phyloP scores from a whole-genome alignment of 1,284 basidiomycete species.

The Rugosomyces carneus region DNA sequence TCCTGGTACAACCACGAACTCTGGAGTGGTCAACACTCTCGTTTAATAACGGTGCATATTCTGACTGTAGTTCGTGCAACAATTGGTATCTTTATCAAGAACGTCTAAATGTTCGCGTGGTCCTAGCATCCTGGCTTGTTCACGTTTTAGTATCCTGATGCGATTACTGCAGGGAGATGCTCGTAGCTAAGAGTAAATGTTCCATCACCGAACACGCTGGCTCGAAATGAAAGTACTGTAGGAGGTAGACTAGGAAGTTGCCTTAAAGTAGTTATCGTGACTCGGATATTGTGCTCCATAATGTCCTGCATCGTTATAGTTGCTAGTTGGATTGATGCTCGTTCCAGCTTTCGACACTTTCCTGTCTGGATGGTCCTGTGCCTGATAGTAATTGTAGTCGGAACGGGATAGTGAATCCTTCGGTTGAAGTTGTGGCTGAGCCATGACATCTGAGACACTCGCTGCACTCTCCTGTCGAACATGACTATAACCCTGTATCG shows the following conservation, averaged over 20 bases:
- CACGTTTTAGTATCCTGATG: no score
- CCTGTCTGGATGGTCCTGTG: constrained; percentile 12
- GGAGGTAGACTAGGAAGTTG: neutral
- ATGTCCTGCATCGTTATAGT: constrained; percentile 40
- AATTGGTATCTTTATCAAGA: no score
- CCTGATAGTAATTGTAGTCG: constrained; percentile 25
- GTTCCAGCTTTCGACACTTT: constrained; percentile 10
- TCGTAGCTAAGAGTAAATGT: no score
- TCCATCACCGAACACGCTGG: no score
- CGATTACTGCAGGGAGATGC: no score
- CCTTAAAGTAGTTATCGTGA: constrained; percentile 26
- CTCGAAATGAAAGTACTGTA: no score
- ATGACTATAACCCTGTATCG: constrained; percentile 35
- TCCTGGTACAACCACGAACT: no score
- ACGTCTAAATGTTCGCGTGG: no score
- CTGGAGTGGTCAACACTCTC: no score
- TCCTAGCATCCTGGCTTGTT: no score
- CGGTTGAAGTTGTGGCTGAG: constrained; percentile 42
- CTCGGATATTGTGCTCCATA: constrained; percentile 39
- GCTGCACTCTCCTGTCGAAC: constrained; percentile 45
- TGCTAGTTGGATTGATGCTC: constrained; percentile 24
- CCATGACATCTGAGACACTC: constrained; percentile 52
- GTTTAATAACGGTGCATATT: no score
- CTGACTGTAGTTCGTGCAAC: no score
- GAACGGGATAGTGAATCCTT: constrained; percentile 33